These are phyloP conservation scores for Ophidiomyces ophidiicola DNA, from an alignment of 2,329 filamentous ascomycete species.

Conservation along the genomic window DNA sequence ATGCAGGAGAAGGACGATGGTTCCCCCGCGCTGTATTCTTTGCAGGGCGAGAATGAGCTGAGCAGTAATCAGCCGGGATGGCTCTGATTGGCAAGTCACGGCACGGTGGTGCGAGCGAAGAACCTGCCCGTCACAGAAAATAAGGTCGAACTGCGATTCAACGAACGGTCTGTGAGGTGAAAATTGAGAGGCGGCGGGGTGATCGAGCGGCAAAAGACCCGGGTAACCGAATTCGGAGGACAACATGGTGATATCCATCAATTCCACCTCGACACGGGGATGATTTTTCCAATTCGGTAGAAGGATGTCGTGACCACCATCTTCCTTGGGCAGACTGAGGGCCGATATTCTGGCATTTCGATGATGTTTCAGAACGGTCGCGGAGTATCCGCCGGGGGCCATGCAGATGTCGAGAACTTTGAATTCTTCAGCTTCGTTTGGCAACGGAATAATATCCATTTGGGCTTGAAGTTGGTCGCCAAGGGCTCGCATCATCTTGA, in stretches of 20 bases:
- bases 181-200: conserved; percentile 19
- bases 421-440: background rate
- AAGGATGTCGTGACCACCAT: conserved; percentile 34
- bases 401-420: conserved; percentile 44
- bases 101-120: conserved; percentile 30
- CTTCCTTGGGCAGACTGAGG: conserved; percentile 32
- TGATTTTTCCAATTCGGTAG: conserved; percentile 16
- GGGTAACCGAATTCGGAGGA: conserved; percentile 4
- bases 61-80: conserved; percentile 25
- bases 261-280: conserved; percentile 16
- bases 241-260: conserved; percentile 43
- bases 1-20: conserved; percentile 42
- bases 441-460: conserved; percentile 14
- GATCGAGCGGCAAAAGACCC: conserved; percentile 13
- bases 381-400: conserved; percentile 44
- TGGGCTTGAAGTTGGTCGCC: conserved; percentile 18
- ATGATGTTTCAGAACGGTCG: conserved; percentile 28
- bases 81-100: conserved; percentile 27
- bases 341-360: conserved; percentile 26
- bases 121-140: conserved; percentile 40
- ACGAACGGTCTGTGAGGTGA: conserved; percentile 20
- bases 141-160: conserved; percentile 30
- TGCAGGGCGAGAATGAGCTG: conserved; percentile 39
- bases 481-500: conserved; percentile 19
- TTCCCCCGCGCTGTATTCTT: conserved; percentile 34